These are phyloP conservation scores for Porcisia hertigi DNA, from an alignment of 208 protist genomes.

Conservation along the genomic window DNA sequence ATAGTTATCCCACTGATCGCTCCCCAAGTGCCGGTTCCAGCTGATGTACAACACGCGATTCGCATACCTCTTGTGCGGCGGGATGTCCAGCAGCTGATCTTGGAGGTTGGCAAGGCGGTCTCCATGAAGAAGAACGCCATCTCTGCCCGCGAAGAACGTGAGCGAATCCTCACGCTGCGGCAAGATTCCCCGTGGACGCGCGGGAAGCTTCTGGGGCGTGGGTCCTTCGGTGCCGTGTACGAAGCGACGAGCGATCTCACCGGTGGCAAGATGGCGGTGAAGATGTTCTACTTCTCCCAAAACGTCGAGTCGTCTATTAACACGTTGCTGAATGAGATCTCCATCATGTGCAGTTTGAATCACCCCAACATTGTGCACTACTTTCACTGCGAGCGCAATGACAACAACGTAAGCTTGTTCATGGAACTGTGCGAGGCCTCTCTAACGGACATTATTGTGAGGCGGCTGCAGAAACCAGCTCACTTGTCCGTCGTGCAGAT, in stretches of 20 bases:
- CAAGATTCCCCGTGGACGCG: constrained; percentile 92
- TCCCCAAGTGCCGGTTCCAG: constrained; percentile 39
- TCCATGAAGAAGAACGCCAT: constrained; percentile 84
- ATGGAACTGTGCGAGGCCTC: constrained; percentile 92
- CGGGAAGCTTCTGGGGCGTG: constrained; percentile 85
- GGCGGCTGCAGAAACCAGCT: constrained; percentile 48
- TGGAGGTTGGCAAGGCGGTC: constrained; percentile 80
- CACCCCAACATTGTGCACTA: constrained; percentile 94
- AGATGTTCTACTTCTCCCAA: constrained; percentile 89
- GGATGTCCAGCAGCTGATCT: constrained; percentile 74
- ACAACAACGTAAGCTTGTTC: constrained; percentile 88
- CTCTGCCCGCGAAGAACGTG: constrained; percentile 76
- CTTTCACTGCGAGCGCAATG: constrained; percentile 90
- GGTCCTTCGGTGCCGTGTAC: constrained; percentile 88
- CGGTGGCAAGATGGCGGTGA: constrained; percentile 93
- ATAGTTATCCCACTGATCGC: constrained; percentile 78
- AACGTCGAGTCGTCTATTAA: constrained; percentile 77
- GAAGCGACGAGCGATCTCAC: constrained; percentile 91
- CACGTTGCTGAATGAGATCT: constrained; percentile 87
- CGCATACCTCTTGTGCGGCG: constrained; percentile 68
- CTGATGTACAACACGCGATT: constrained; percentile 71
- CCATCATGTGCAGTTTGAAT: constrained; percentile 92
- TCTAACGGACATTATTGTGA: constrained; percentile 77
- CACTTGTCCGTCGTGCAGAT: constrained; percentile 76
- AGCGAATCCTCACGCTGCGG: constrained; percentile 86